Evolutionary conservation across 2,329 filamentous ascomycete species (phyloP).

Genomic region (Parastagonospora avenae): DNA sequence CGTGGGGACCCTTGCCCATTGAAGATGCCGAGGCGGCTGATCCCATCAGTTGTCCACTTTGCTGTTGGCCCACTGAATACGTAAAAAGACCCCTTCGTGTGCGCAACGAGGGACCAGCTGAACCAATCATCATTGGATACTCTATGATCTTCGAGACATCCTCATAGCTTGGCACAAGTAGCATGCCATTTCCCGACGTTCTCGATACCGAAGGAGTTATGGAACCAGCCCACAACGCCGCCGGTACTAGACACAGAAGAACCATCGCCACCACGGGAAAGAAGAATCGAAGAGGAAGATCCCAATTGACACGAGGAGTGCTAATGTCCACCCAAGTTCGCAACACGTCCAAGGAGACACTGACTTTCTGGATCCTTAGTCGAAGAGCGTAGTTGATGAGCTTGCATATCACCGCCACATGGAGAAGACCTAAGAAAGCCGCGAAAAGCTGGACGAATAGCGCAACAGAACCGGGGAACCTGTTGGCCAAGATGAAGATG

Average conservation of each 20-base stretch:
- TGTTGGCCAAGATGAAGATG: constrained; percentile 22
- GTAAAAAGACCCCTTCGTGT: constrained; percentile 33
- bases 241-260: constrained; percentile 30
- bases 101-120: constrained; percentile 27
- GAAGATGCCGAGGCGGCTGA: constrained; percentile 32
- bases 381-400: constrained; percentile 37
- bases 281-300: constrained; percentile 36
- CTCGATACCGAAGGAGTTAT: constrained; percentile 30
- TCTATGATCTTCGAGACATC: constrained; percentile 33
- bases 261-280: constrained; percentile 27
- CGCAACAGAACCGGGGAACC: constrained; percentile 29
- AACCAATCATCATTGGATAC: constrained; percentile 33
- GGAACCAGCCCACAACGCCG: constrained; percentile 37
- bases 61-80: constrained; percentile 31
- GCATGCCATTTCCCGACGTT: constrained; percentile 19
- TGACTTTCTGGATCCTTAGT: constrained; percentile 26
- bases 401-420: constrained; percentile 33
- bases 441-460: constrained; percentile 32
- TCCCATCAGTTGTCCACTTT: constrained; percentile 28
- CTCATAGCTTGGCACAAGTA: constrained; percentile 29
- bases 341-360: constrained; percentile 31
- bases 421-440: constrained; percentile 34
- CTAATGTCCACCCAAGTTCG: constrained; percentile 36
- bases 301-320: constrained; percentile 32
- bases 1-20: constrained; percentile 10